These are phyloP conservation scores for Penicillium nordicum DNA, from an alignment of 2,329 filamentous ascomycete species.

Conservation along the genomic window DNA sequence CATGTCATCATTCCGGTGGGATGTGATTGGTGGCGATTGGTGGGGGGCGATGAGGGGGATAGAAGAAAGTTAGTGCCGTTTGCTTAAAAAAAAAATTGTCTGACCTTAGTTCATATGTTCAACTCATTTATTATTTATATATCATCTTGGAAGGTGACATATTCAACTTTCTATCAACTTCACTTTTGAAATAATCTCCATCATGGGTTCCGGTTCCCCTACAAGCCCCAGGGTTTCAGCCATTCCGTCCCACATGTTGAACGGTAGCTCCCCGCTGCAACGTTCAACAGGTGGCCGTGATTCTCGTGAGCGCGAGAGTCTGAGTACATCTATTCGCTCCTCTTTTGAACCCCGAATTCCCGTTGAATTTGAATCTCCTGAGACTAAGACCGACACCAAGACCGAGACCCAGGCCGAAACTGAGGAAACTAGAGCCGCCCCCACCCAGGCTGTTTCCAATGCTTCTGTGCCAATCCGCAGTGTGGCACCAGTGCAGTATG, in stretches of 20 bases:
- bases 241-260: conserved; percentile 56
- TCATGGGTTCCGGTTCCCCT: conserved; percentile 48
- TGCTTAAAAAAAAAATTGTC: conserved; percentile 1
- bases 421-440: conserved; percentile 6
- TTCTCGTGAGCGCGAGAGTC: conserved; percentile 54
- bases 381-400: conserved; percentile 16
- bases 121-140: neutral
- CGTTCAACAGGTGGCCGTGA: conserved; percentile 47
- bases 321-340: conserved; percentile 57
- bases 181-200: conserved; percentile 1
- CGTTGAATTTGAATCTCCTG: conserved; percentile 26
- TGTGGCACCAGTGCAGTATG: conserved; percentile 28
- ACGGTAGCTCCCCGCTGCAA: conserved; percentile 54
- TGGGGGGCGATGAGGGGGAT: conserved; percentile 7
- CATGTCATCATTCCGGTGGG: conserved; percentile 4
- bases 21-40: conserved; percentile 4
- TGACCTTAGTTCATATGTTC: neutral
- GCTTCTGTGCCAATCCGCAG: conserved; percentile 12
- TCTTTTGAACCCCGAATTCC: conserved; percentile 49
- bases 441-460: conserved; percentile 15
- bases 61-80: conserved; percentile 8
- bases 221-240: conserved; percentile 50
- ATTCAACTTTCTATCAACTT: neutral
- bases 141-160: neutral
- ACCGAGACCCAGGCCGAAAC: conserved; percentile 16